These are phyloP conservation scores for Hypoxylon sp. DNA, from an alignment of 2,329 filamentous ascomycete species.

Conservation along the genomic window DNA sequence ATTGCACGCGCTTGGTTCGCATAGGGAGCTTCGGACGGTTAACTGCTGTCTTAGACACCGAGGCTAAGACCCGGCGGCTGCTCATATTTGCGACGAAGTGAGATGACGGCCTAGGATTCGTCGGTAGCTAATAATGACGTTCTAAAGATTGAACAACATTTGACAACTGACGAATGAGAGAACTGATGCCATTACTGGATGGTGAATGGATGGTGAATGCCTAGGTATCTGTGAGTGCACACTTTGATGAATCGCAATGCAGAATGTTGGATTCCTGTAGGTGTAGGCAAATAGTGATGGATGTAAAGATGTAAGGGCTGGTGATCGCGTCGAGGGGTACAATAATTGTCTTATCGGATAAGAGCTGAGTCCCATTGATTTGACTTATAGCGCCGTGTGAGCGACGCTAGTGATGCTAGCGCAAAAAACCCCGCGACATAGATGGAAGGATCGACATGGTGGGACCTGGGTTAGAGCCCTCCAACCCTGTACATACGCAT, in stretches of 20 bases:
- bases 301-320: neutral
- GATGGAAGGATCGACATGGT: neutral
- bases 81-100: slow-evolving; percentile 11
- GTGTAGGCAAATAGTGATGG: neutral
- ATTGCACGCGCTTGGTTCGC: neutral
- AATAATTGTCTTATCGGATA: slow-evolving; percentile 20
- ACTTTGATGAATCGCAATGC: too few species aligned
- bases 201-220: too few species aligned
- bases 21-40: slow-evolving; percentile 6
- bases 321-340: slow-evolving; percentile 21
- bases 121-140: neutral
- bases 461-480: too few species aligned
- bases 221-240: too few species aligned
- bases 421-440: neutral
- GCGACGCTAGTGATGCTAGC: neutral
- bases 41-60: neutral
- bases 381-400: slow-evolving; percentile 20
- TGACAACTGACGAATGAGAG: too few species aligned
- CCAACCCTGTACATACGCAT: slow-evolving; percentile 20
- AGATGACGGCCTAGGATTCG: neutral
- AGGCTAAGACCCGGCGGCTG: neutral
- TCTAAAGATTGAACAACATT: too few species aligned
- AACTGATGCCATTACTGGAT: too few species aligned
- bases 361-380: slow-evolving; percentile 22
- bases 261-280: neutral